Evolutionary conservation across 2,329 filamentous ascomycete genomes (phyloP).

Genomic region (Fusarium annulatum): DNA sequence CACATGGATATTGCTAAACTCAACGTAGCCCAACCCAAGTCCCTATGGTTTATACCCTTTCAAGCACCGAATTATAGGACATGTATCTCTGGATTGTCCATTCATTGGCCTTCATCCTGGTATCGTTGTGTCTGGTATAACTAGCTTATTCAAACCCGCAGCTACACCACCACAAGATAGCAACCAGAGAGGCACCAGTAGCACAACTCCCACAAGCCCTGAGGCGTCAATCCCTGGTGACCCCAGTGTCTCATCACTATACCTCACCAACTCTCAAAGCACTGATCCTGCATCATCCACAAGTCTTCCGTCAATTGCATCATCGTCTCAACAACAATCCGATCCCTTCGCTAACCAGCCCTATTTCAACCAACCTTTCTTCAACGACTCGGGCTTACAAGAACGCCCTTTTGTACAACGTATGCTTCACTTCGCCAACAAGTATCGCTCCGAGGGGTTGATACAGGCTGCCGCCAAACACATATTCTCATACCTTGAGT

Average conservation of each 20-base stretch:
- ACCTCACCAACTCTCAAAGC: conserved; percentile 35
- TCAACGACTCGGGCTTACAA: conserved; percentile 77
- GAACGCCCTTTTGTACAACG: conserved; percentile 76
- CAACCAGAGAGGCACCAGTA: background rate
- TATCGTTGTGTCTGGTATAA: conserved; percentile 83
- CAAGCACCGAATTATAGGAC: conserved; percentile 82
- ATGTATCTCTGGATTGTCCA: conserved; percentile 85
- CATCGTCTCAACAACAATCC: conserved; percentile 26
- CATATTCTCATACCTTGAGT: conserved; percentile 84
- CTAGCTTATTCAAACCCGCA: conserved; percentile 75
- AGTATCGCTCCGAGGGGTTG: conserved; percentile 78
- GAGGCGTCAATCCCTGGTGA: conserved; percentile 10
- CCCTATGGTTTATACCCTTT: conserved; percentile 57
- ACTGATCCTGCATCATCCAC: conserved; percentile 29
- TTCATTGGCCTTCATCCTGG: conserved; percentile 91
- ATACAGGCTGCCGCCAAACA: conserved; percentile 77
- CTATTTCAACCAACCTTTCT: conserved; percentile 79
- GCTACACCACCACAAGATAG: conserved; percentile 42
- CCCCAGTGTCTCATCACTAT: conserved; percentile 30
- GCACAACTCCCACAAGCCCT: conserved; percentile 5
- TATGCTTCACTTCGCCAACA: conserved; percentile 81
- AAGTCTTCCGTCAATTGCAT: conserved; percentile 34
- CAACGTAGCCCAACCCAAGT: conserved; percentile 46
- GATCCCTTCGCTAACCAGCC: conserved; percentile 79
- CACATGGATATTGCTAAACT: background rate